A percentile compares a stretch with the other conserved stretches of the same genome.
Evolutionary conservation across 768 basidiomycete genomes (phyloP).

Genomic region (Cubamyces sp.): DNA sequence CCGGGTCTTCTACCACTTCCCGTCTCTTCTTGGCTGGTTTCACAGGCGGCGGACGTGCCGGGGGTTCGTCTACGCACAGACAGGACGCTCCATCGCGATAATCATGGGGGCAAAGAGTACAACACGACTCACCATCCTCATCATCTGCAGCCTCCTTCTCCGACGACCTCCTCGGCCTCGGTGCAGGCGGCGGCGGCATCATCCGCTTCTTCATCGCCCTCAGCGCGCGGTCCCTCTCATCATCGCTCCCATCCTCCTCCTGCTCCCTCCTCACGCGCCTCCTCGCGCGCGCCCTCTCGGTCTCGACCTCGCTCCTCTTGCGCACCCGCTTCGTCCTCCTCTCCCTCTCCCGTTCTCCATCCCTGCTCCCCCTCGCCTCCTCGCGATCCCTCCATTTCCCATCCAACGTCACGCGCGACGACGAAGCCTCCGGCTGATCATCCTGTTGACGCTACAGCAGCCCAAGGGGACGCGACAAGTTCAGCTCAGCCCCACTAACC

Average conservation of each 20-base stretch:
- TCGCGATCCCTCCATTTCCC: conserved; percentile 16
- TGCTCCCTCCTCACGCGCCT: conserved; percentile 12
- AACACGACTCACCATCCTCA: conserved; percentile 20
- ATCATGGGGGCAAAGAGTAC: background rate
- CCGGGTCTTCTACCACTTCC: conserved; percentile 1
- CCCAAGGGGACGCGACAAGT: background rate
- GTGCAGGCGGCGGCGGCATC: conserved; percentile 2
- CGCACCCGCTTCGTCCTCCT: conserved; percentile 23
- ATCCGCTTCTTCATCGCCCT: conserved; percentile 15
- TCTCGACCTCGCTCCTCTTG: conserved; percentile 21
- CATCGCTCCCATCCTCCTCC: conserved; percentile 9
- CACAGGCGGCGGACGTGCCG: background rate
- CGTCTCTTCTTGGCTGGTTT: conserved; percentile 13
- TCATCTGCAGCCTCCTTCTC: conserved; percentile 22
- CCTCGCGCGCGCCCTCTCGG: conserved; percentile 17
- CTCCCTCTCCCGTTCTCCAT: conserved; percentile 17
- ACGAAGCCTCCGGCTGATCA: conserved; percentile 27
- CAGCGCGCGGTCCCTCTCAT: conserved; percentile 11
- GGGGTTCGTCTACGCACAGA: conserved; percentile 3
- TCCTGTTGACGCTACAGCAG: conserved; percentile 15
- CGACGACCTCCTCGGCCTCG: conserved; percentile 14
- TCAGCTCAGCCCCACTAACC: conserved; percentile 5
- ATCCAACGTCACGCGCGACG: conserved; percentile 32
- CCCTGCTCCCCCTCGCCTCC: conserved; percentile 10
- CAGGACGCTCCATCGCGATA: background rate